These are phyloP conservation scores for Pseudotulostoma volvatum DNA, from an alignment of 495 filamentous ascomycete genomes.

Conservation along the genomic window DNA sequence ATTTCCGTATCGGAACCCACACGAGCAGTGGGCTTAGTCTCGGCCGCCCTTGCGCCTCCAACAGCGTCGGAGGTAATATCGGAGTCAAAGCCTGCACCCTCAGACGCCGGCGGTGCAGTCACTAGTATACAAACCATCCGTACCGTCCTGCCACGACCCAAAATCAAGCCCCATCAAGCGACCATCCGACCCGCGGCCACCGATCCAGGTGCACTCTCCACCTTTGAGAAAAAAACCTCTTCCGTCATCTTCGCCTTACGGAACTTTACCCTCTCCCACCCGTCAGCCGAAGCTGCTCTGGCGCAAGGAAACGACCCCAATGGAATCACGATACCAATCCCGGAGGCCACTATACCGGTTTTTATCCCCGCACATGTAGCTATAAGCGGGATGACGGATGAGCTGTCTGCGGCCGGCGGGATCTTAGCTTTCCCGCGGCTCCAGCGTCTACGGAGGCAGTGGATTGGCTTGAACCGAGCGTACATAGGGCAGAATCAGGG, in stretches of 20 bases:
- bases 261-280: slow-evolving; percentile 32
- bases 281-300: slow-evolving; percentile 25
- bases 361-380: slow-evolving; percentile 37
- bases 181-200: slow-evolving; percentile 54
- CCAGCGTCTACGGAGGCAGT: slow-evolving; percentile 72
- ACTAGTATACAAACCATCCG: slow-evolving; percentile 9
- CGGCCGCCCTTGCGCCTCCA: slow-evolving; percentile 4
- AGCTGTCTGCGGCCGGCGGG: slow-evolving; percentile 28
- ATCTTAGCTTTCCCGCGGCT: slow-evolving; percentile 55
- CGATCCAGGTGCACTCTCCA: slow-evolving; percentile 65
- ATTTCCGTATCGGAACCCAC: slow-evolving; percentile 27
- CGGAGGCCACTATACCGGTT: slow-evolving; percentile 21
- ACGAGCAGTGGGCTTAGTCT: slow-evolving; percentile 5
- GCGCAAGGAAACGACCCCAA: slow-evolving; percentile 45
- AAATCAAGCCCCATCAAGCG: slow-evolving; percentile 61
- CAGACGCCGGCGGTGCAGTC: slow-evolving; percentile 16
- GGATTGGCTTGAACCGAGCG: slow-evolving; percentile 58
- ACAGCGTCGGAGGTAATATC: slow-evolving; percentile 1
- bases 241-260: slow-evolving; percentile 63
- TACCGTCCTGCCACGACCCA: slow-evolving; percentile 9
- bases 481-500: slow-evolving; percentile 21
- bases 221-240: slow-evolving; percentile 71
- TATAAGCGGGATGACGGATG: slow-evolving; percentile 23
- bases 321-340: slow-evolving; percentile 27
- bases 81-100: slow-evolving; percentile 14